Conservation (phyloP, 805 yeast genomes). For the Starmerella bombi region DNA sequence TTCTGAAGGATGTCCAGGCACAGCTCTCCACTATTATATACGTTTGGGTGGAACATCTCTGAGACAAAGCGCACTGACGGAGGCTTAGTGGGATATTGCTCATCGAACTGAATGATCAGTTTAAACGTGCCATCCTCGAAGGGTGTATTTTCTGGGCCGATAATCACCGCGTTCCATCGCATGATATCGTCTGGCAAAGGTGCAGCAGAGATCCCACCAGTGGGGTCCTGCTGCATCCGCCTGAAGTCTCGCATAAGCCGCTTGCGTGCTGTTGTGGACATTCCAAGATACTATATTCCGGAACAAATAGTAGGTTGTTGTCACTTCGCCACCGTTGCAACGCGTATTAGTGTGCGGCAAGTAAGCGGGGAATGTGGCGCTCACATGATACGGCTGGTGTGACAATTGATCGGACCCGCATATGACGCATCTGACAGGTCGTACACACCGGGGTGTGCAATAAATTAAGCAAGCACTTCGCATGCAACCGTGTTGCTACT, state of each 20-base stretch:
- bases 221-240: conserved; percentile 96
- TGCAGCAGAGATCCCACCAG: conserved; percentile 94
- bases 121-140: conserved; percentile 96
- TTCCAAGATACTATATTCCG: too few species aligned
- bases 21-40: conserved; percentile 86
- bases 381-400: too few species aligned
- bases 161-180: conserved; percentile 96
- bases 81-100: conserved; percentile 95
- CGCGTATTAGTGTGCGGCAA: too few species aligned
- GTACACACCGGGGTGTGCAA: too few species aligned
- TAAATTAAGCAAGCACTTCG: too few species aligned
- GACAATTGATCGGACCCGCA: too few species aligned
- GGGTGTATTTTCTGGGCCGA: conserved; percentile 95
- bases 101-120: conserved; percentile 75
- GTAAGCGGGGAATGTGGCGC: too few species aligned
- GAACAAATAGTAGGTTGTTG: not conserved
- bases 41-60: conserved; percentile 97
- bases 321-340: not conserved
- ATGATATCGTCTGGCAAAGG: conserved; percentile 95
- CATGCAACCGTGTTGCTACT: too few species aligned
- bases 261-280: conserved; percentile 99
- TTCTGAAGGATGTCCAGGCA: conserved; percentile 93
- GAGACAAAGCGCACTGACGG: conserved; percentile 83
- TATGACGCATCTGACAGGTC: too few species aligned
- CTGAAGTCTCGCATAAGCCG: conserved; percentile 97